Evolutionary conservation across 2,329 filamentous ascomycete genomes (phyloP).

Genomic region (Daldinia sp.): DNA sequence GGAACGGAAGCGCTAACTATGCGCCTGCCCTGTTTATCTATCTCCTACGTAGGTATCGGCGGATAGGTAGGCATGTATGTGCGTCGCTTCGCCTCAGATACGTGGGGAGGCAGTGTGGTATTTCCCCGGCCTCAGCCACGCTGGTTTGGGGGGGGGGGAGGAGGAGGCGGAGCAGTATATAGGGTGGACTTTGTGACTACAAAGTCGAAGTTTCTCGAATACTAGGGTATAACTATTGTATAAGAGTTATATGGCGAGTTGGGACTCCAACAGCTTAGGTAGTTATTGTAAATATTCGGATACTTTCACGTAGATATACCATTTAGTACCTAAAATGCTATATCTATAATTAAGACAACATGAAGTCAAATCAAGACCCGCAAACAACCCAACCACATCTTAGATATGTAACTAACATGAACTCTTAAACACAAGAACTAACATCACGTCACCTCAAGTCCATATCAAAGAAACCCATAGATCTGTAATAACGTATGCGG

Average conservation of each 20-base stretch:
- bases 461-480: background rate
- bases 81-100: background rate
- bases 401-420: background rate
- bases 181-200: background rate
- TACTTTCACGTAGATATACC: no score
- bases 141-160: background rate
- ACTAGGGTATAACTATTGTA: no score
- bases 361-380: background rate
- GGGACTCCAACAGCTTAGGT: no score
- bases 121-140: background rate
- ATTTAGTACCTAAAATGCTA: no score
- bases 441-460: background rate
- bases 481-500: constrained; percentile 2
- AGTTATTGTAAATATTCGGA: no score
- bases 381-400: background rate
- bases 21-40: background rate
- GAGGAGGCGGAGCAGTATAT: background rate
- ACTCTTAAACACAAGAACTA: background rate
- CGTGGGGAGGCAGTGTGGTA: background rate
- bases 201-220: background rate
- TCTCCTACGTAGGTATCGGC: no score
- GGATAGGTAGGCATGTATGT: no score
- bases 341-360: background rate
- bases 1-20: no score
- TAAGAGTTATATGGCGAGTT: no score